These are phyloP conservation scores for Melocanna baccifera DNA, from an alignment of 176 grass and related monocot genomes.

Conservation along the genomic window DNA sequence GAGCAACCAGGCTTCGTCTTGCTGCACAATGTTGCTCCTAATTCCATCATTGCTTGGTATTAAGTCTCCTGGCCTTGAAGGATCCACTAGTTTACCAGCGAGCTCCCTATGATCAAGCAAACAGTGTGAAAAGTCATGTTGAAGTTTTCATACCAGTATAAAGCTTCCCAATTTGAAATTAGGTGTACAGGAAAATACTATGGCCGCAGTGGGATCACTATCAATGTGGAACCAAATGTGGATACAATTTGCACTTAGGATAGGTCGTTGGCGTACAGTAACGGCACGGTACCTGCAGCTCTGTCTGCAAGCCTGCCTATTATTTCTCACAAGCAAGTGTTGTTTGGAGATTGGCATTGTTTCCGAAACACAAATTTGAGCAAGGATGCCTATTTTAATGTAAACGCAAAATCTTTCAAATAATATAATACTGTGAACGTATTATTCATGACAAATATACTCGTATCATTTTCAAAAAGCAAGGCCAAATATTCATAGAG, in stretches of 20 bases:
- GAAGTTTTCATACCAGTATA: not conserved
- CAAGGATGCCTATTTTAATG: too few species aligned
- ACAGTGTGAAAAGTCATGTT: not conserved
- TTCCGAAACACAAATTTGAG: too few species aligned
- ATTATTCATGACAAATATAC: too few species aligned
- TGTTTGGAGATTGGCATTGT: too few species aligned
- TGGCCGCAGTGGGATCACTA: not conserved
- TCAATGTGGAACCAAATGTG: not conserved
- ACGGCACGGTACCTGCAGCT: too few species aligned
- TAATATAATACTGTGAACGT: too few species aligned
- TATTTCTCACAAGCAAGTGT: too few species aligned
- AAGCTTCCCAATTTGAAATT: not conserved
- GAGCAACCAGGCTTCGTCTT: conserved; percentile 65
- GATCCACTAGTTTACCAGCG: conserved; percentile 72
- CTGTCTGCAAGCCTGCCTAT: too few species aligned
- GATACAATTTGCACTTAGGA: not conserved
- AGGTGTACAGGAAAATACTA: not conserved
- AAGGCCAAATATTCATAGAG: too few species aligned
- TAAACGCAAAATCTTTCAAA: too few species aligned
- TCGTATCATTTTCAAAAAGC: too few species aligned
- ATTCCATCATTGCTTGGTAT: conserved; percentile 99
- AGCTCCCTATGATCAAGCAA: conserved; percentile 54
- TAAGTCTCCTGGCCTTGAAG: conserved; percentile 87
- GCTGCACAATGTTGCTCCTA: conserved; percentile 82
- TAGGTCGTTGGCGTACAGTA: too few species aligned